These are phyloP conservation scores for Salvia splendens DNA, from an alignment of 257 asterid species.

Conservation along the genomic window DNA sequence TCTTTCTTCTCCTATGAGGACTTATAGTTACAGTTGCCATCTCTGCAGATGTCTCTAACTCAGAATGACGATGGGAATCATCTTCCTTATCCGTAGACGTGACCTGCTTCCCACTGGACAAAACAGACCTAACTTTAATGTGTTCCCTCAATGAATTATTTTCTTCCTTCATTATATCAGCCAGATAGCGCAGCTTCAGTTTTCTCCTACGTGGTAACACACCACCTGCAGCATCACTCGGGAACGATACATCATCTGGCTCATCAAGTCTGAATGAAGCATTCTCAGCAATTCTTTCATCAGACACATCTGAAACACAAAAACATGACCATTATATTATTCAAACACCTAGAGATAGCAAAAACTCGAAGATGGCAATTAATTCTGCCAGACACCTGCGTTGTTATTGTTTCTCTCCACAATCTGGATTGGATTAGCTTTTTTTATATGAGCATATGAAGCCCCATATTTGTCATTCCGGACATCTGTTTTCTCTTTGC, in stretches of 20 bases:
- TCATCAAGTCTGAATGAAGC: constrained; percentile 39
- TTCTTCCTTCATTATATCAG: constrained; percentile 60
- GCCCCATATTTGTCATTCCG: constrained; percentile 19
- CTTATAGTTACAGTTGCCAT: constrained; percentile 31
- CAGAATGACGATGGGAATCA: constrained; percentile 30
- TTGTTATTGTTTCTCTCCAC: constrained; percentile 9
- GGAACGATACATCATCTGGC: constrained; percentile 42
- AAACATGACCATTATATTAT: not conserved
- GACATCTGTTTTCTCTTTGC: constrained; percentile 18
- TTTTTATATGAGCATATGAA: constrained; percentile 14
- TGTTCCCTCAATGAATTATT: constrained; percentile 28
- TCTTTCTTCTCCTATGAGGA: constrained; percentile 49
- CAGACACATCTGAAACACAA: constrained; percentile 30
- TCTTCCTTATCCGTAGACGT: constrained; percentile 39
- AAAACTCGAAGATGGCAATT: constrained; percentile 2
- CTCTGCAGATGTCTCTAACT: constrained; percentile 22
- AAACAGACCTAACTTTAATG: constrained; percentile 24
- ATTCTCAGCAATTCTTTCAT: constrained; percentile 17
- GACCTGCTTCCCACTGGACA: constrained; percentile 30
- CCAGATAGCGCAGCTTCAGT: constrained; percentile 60
- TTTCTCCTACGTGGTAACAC: constrained; percentile 42
- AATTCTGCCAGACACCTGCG: constrained; percentile 33
- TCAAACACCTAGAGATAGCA: constrained; percentile 1
- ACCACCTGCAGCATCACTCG: constrained; percentile 41
- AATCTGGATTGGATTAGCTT: constrained; percentile 26